Conservation (phyloP, 805 yeast species). For the Ogataea trehaloabstinens region DNA sequence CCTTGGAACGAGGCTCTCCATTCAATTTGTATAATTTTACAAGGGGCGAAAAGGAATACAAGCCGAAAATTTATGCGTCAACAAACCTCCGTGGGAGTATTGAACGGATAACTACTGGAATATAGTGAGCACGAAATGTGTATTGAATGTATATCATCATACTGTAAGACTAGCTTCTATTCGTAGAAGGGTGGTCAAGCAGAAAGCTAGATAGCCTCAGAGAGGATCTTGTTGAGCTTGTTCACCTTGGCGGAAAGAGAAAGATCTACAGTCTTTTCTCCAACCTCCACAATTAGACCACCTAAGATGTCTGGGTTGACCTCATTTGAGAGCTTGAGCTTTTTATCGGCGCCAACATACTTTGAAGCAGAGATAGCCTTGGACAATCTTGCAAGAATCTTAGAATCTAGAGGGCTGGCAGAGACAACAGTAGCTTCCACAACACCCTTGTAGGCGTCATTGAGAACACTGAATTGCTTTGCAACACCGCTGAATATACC, state of each 20-base stretch:
- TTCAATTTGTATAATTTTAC: too few relatives aligned
- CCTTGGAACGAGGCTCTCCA: too few relatives aligned
- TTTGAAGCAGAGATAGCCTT: slow-evolving; percentile 72
- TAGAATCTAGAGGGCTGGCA: slow-evolving; percentile 78
- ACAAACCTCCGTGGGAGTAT: too few relatives aligned
- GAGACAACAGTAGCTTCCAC: slow-evolving; percentile 93
- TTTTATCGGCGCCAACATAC: slow-evolving; percentile 82
- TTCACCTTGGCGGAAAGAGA: slow-evolving; percentile 81
- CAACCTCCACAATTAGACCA: slow-evolving; percentile 93
- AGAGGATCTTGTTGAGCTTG: slow-evolving; percentile 83
- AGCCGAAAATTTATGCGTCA: too few relatives aligned
- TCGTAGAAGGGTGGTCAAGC: too few relatives aligned
- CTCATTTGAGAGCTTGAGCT: slow-evolving; percentile 77
- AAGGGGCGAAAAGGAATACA: too few relatives aligned
- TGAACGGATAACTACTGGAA: too few relatives aligned
- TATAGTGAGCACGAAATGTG: too few relatives aligned
- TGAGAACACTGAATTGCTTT: slow-evolving; percentile 69
- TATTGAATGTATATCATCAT: too few relatives aligned
- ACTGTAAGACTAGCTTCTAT: too few relatives aligned
- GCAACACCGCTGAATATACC: slow-evolving; percentile 61
- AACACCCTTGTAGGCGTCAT: slow-evolving; percentile 87
- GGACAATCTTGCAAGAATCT: slow-evolving; percentile 74
- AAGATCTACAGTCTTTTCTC: slow-evolving; percentile 94
- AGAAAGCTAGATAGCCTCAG: slow-evolving; percentile 76
- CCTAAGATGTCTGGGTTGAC: slow-evolving; percentile 92